Percentiles rank a stretch among this genome's conserved stretches.
Evolutionary conservation across 192 early-diverging fungal genomes (phyloP).

Genomic region (Entomortierella beljakovae): DNA sequence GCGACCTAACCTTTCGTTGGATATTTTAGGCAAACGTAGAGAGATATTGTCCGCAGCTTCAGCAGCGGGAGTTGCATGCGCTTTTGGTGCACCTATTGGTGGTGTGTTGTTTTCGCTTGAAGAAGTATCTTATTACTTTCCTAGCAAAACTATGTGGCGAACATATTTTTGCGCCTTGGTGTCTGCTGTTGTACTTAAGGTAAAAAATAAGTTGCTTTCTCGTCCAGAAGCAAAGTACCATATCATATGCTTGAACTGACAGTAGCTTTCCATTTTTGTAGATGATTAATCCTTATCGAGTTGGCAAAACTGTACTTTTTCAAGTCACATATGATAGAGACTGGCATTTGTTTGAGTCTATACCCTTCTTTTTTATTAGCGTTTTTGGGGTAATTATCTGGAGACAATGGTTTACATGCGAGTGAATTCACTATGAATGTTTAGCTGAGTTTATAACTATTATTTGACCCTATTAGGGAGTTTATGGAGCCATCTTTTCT

Average conservation of each 20-base stretch:
- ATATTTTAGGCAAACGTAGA: constrained; percentile 75
- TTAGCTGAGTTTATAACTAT: not conserved
- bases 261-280: constrained; percentile 33
- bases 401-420: not conserved
- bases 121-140: constrained; percentile 94
- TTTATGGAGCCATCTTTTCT: constrained; percentile 86
- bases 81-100: constrained; percentile 97
- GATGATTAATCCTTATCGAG: constrained; percentile 85
- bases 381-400: constrained; percentile 71
- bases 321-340: constrained; percentile 90
- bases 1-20: not conserved
- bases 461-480: constrained; percentile 65
- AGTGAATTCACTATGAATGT: not conserved
- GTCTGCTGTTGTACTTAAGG: constrained; percentile 78
- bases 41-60: constrained; percentile 95
- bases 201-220: not conserved
- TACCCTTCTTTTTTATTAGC: constrained; percentile 88
- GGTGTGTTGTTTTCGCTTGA: constrained; percentile 96
- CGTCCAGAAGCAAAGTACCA: not conserved
- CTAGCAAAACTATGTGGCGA: constrained; percentile 94
- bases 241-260: not conserved
- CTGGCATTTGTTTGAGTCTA: constrained; percentile 93
- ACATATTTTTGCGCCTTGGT: constrained; percentile 94
- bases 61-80: constrained; percentile 93
- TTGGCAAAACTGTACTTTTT: constrained; percentile 86